Conservation (phyloP, 2,329 filamentous ascomycete genomes). For the Alternaria novae-zelandiae region DNA sequence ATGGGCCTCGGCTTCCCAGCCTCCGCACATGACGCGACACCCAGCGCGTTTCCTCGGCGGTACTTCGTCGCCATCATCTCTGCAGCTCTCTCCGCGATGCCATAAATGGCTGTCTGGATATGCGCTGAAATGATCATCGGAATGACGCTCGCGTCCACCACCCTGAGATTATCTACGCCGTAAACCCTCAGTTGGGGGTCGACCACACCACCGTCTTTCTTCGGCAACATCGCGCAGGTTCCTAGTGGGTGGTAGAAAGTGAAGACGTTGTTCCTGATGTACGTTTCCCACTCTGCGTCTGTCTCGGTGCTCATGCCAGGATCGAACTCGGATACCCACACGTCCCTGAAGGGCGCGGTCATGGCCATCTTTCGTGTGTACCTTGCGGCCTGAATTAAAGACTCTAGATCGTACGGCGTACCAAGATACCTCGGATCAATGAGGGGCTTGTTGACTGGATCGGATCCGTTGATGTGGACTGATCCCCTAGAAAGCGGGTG, state of each 20-base stretch:
- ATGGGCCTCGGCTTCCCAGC: background rate
- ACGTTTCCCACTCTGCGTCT: constrained; percentile 28
- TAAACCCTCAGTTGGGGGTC: constrained; percentile 26
- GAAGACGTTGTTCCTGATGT: constrained; percentile 16
- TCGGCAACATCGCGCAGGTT: constrained; percentile 38
- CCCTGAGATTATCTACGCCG: constrained; percentile 18
- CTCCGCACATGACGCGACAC: background rate
- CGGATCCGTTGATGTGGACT: constrained; percentile 25
- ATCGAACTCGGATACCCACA: constrained; percentile 36
- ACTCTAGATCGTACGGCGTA: constrained; percentile 25
- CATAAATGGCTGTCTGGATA: constrained; percentile 33
- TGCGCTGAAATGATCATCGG: constrained; percentile 26
- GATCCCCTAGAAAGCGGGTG: constrained; percentile 38
- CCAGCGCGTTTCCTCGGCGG: background rate
- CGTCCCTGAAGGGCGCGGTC: constrained; percentile 30
- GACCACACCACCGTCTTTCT: constrained; percentile 26
- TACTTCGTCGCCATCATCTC: constrained; percentile 20
- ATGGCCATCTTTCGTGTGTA: constrained; percentile 33
- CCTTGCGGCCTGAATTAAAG: constrained; percentile 14
- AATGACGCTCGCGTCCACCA: constrained; percentile 27
- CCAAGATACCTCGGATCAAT: constrained; percentile 32
- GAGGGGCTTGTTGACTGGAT: constrained; percentile 14
- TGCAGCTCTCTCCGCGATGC: constrained; percentile 34
- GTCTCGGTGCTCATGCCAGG: constrained; percentile 25
- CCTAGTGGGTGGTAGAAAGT: constrained; percentile 40